These are phyloP conservation scores for Terfezia claveryi DNA, from an alignment of 495 filamentous ascomycete genomes.

Conservation along the genomic window DNA sequence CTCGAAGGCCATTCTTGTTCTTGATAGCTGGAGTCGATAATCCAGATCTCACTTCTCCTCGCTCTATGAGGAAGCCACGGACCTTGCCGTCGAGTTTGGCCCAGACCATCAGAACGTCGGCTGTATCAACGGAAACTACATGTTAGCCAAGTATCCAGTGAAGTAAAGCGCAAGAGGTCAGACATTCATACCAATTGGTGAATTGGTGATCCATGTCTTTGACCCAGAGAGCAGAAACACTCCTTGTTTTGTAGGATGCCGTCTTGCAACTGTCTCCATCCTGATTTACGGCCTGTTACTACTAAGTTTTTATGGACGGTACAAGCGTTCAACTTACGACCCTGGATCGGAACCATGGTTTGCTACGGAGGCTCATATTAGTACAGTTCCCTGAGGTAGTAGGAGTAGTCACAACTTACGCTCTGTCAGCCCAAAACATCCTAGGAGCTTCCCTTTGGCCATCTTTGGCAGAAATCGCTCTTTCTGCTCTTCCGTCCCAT, in stretches of 20 bases:
- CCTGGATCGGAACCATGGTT: constrained; percentile 96
- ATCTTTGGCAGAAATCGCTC: constrained; percentile 63
- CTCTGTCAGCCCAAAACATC: constrained; percentile 88
- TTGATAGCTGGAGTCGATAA: constrained; percentile 82
- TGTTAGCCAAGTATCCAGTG: background rate
- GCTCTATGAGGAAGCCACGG: constrained; percentile 76
- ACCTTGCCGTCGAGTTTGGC: constrained; percentile 90
- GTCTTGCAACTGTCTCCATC: constrained; percentile 76
- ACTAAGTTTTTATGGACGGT: no score
- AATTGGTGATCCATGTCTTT: constrained; percentile 99
- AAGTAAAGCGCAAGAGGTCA: background rate
- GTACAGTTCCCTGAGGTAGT: no score
- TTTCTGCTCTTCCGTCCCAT: constrained; percentile 75
- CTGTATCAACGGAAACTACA: background rate
- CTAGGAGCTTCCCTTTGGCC: constrained; percentile 69
- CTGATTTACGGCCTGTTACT: background rate
- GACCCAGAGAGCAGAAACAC: constrained; percentile 59
- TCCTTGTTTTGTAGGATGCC: constrained; percentile 72
- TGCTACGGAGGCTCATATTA: constrained; percentile 18
- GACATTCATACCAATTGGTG: constrained; percentile 38
- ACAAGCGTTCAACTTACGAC: constrained; percentile 21
- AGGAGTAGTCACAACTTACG: constrained; percentile 18
- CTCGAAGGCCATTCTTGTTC: constrained; percentile 83
- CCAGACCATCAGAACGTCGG: constrained; percentile 82
- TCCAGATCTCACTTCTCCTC: constrained; percentile 56